phyloP scores from a whole-genome alignment of 2,329 filamentous ascomycete genomes.

The Metarhizium sp. region DNA sequence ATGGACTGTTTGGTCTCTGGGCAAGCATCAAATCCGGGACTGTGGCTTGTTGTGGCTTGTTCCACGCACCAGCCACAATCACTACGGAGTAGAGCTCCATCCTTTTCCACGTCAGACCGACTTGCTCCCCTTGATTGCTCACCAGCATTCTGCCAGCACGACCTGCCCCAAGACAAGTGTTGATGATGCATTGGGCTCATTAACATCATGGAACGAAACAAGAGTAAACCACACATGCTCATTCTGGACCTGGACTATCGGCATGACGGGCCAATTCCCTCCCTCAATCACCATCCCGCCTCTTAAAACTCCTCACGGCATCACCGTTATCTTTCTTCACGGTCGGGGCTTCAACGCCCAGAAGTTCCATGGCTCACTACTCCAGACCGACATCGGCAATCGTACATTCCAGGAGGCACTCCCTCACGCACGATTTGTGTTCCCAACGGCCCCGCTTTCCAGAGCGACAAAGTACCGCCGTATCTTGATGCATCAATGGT shows the following conservation, averaged over 20 bases:
- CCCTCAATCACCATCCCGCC: slow-evolving; percentile 13
- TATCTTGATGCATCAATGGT: slow-evolving; percentile 24
- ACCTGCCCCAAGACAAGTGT: not conserved
- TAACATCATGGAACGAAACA: not conserved
- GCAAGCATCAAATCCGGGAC: not conserved
- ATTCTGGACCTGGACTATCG: not conserved
- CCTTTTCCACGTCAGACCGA: too few relatives aligned
- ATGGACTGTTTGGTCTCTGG: not conserved
- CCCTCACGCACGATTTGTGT: slow-evolving; percentile 37
- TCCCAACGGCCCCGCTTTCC: slow-evolving; percentile 35
- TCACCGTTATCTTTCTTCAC: slow-evolving; percentile 39
- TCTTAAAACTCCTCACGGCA: slow-evolving; percentile 22
- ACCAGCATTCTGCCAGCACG: too few relatives aligned
- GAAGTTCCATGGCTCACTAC: slow-evolving; percentile 30
- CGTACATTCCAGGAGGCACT: slow-evolving; percentile 23
- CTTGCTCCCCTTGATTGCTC: too few relatives aligned
- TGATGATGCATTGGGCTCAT: not conserved
- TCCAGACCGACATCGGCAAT: slow-evolving; percentile 16
- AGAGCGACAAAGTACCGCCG: slow-evolving; percentile 23
- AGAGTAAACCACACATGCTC: not conserved
- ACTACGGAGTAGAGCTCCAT: too few relatives aligned
- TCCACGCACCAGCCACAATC: not conserved
- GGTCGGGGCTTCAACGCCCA: slow-evolving; percentile 34
- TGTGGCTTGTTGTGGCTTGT: too few relatives aligned
- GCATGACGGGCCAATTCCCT: slow-evolving; percentile 13